Evolutionary conservation across 2,329 filamentous ascomycete genomes (phyloP).

Genomic region (Diaporthe amygdali): DNA sequence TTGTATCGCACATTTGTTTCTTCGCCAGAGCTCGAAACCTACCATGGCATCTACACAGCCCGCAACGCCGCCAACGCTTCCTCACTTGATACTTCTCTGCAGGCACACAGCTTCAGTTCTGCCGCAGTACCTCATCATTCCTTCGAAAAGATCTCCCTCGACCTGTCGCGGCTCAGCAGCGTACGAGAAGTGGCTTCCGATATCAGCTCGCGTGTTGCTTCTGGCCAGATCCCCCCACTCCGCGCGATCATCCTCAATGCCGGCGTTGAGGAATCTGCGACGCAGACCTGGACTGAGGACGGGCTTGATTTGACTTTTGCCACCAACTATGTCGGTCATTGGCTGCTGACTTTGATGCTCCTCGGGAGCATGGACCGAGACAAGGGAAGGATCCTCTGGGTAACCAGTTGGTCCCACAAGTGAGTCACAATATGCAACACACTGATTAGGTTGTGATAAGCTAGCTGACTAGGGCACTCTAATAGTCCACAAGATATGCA

Average conservation of each 20-base stretch:
- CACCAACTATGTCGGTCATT: slow-evolving; percentile 32
- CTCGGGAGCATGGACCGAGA: slow-evolving; percentile 32
- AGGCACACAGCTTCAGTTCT: slow-evolving; percentile 15
- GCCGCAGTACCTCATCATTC: background rate
- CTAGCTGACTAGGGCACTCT: background rate
- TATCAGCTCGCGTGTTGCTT: slow-evolving; percentile 36
- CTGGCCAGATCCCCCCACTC: slow-evolving; percentile 43
- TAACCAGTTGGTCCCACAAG: slow-evolving; percentile 25
- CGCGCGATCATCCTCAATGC: slow-evolving; percentile 43
- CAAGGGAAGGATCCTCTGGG: slow-evolving; percentile 26
- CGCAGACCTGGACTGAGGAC: slow-evolving; percentile 26
- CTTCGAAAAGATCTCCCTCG: slow-evolving; percentile 38
- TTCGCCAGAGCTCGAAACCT: slow-evolving; percentile 35
- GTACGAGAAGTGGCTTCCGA: slow-evolving; percentile 33
- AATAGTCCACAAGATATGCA: background rate
- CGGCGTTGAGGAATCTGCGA: slow-evolving; percentile 30
- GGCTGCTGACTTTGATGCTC: slow-evolving; percentile 30
- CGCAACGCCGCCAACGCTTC: slow-evolving; percentile 29
- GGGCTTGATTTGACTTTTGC: slow-evolving; percentile 28
- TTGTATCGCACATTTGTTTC: slow-evolving; percentile 38
- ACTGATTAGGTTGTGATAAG: no score
- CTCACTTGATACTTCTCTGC: slow-evolving; percentile 11
- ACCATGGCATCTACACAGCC: slow-evolving; percentile 39
- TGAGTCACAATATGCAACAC: background rate
- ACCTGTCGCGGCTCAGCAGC: slow-evolving; percentile 35